Percentiles rank a stretch among this genome's conserved stretches.
These are phyloP conservation scores for Psilocybe mexicana DNA, from an alignment of 1,284 basidiomycete species.

Conservation along the genomic window DNA sequence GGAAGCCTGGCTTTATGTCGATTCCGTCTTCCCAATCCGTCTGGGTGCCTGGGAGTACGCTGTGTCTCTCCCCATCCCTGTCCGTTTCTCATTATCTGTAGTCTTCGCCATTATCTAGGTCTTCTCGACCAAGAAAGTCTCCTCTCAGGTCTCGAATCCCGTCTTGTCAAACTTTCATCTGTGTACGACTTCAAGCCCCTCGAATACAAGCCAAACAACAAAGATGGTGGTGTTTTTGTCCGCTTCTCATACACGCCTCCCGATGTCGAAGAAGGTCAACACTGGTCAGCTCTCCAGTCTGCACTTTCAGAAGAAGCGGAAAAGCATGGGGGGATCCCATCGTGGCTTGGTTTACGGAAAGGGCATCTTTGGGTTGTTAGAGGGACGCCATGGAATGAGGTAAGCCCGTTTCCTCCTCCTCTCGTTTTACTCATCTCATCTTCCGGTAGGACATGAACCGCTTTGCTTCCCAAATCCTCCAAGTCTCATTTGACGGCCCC, in stretches of 20 bases:
- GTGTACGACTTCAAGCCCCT: constrained; percentile 56
- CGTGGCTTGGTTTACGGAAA: constrained; percentile 56
- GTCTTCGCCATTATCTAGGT: constrained; percentile 64
- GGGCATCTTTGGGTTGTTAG: constrained; percentile 79
- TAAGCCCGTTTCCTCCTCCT: constrained; percentile 32
- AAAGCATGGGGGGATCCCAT: constrained; percentile 58
- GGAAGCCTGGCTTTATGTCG: constrained; percentile 42
- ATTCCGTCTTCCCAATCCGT: constrained; percentile 44
- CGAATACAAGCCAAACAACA: constrained; percentile 61
- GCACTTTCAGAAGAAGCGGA: constrained; percentile 42
- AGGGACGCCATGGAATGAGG: constrained; percentile 85
- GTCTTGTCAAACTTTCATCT: constrained; percentile 51
- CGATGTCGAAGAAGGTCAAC: constrained; percentile 32
- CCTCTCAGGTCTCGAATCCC: constrained; percentile 45
- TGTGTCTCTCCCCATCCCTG: not conserved
- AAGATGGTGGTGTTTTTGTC: constrained; percentile 89
- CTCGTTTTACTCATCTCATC: constrained; percentile 6
- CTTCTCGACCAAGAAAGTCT: constrained; percentile 56
- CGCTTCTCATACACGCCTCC: constrained; percentile 64
- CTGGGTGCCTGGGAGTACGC: constrained; percentile 45
- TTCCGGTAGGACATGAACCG: constrained; percentile 77
- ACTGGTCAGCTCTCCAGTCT: constrained; percentile 49
- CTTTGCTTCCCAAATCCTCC: constrained; percentile 73
- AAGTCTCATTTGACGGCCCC: constrained; percentile 84
- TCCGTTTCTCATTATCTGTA: constrained; percentile 25